Base-by-base conservation (phyloP, 257 asterid genomes). In the Coffea eugenioides region DNA sequence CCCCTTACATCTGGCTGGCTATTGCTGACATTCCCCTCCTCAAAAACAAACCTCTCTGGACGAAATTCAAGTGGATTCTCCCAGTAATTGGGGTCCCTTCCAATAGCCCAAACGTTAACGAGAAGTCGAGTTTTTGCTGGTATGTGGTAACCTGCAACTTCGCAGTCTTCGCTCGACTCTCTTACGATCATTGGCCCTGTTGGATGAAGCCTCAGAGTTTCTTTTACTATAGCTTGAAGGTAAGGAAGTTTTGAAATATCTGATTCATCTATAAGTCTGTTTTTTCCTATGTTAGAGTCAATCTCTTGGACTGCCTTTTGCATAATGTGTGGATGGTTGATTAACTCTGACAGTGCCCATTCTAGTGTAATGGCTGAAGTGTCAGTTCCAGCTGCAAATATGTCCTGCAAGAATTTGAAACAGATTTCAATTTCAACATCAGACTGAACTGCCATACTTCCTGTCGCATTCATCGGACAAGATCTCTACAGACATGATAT, bases 321-420 rank as follows among this genome's bases (percentile, higher is more conserved):
- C 80, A 93, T 39, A 16, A 89, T 84, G 31, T 77, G 51, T 39
- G 98, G 97, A 79, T 90, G 88, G 70, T 92, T 92, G 61, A 93
- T 90, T 15, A 92, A 87, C 83, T 93, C 98, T 2, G 98, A 86
- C 15, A 93, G 67, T 56, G 98, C 97, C 98, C 98, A 92, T 74
- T 27, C 27, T 27, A 27, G 27, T 27, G 27, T 27, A 27, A 27
- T 27, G 27, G 27, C 27, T 27, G 27, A 88, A 75, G 98, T 90
- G 74, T 92, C 93, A 0, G 96, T 93, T 73, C 98, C 98, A 0
- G 96, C 98, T 3, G 86, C 87, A 75, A 92, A 93, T 79, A 93
- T 84, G 84, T 92, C 97, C 98, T 90, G 93, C 64, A 52, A 48
- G 48, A 70, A 18, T 25, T 13, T 16, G 27, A 52, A 25, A 51